Evolutionary conservation across 2,329 filamentous ascomycete species (phyloP).

Genomic region (Laburnicola sp.): DNA sequence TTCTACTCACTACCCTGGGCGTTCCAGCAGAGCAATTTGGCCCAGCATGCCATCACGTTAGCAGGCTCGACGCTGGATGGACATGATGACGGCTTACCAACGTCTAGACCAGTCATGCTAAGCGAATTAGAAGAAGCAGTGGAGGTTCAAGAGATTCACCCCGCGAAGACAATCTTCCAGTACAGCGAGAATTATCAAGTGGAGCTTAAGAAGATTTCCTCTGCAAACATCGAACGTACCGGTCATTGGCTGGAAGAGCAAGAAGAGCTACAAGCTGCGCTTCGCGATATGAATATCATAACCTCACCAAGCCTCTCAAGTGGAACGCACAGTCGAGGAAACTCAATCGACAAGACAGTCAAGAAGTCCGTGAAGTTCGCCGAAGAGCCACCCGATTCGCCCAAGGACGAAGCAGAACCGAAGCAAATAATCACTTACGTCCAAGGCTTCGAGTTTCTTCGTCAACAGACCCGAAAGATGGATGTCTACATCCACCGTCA

Average conservation of each 20-base stretch:
- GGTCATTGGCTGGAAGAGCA: conserved; percentile 85
- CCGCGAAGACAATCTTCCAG: conserved; percentile 67
- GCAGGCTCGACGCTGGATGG: conserved; percentile 42
- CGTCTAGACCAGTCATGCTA: conserved; percentile 36
- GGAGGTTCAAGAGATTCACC: conserved; percentile 59
- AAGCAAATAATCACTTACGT: conserved; percentile 77
- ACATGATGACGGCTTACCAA: conserved; percentile 35
- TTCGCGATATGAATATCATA: conserved; percentile 57
- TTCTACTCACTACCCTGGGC: conserved; percentile 87
- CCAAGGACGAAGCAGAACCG: conserved; percentile 30
- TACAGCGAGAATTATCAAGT: conserved; percentile 75
- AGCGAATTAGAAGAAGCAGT: conserved; percentile 44
- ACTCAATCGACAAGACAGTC: conserved; percentile 45
- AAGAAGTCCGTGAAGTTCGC: conserved; percentile 82
- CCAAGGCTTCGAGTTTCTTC: conserved; percentile 78
- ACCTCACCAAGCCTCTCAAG: conserved; percentile 46
- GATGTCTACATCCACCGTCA: conserved; percentile 86
- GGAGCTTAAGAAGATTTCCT: conserved; percentile 70
- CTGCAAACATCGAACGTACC: conserved; percentile 80
- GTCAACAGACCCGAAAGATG: conserved; percentile 64
- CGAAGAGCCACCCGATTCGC: conserved; percentile 30
- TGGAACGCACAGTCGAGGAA: conserved; percentile 38
- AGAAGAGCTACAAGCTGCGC: conserved; percentile 71
- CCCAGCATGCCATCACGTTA: conserved; percentile 31
- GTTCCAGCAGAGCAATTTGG: conserved; percentile 38